Evolutionary conservation across 2,329 filamentous ascomycete species (phyloP), one percentile per base, ranked within the genome.

Genomic region (Paecilomyces formosus): DNA sequence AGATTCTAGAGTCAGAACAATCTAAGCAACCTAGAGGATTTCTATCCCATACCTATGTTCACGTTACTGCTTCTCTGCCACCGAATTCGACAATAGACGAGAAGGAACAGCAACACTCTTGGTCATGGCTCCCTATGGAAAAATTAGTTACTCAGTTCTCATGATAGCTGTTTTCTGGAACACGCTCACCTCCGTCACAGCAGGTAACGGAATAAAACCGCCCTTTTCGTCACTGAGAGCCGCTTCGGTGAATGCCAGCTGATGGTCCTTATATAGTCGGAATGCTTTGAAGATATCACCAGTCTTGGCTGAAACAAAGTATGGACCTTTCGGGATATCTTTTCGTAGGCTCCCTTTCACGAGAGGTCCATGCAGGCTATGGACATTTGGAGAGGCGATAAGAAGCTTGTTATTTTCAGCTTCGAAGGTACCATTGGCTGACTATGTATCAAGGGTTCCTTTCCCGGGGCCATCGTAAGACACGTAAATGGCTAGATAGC

Each of bases 31-130:
- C n/a, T n/a, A n/a, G n/a, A n/a, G n/a, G n/a, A n/a, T n/a, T n/a
- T n/a, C n/a, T n/a, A n/a, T n/a, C n/a, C n/a, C n/a, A n/a, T n/a
- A n/a, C n/a, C n/a, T n/a, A n/a, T n/a, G n/a, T n/a, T n/a, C n/a
- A n/a, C n/a, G n/a, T n/a, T n/a, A n/a, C n/a, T n/a, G n/a, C n/a
- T n/a, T n/a, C n/a, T n/a, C n/a, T n/a, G n/a, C n/a, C n/a, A n/a
- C n/a, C n/a, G n/a, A n/a, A n/a, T n/a, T n/a, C n/a, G n/a, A n/a
- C n/a, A n/a, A n/a, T n/a, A n/a, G 72, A 9, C 85, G 77, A 6
- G 84, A 87, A 3, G 85, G 84, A 0, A 88, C 85, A 3, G 74
- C 79, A 54, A 79, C 74, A 31, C 74, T 78, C 50, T 78, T 64
- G 58, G 78, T 62, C 60, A 60, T 65, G 9, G 62, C 54, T 22